Percentiles rank a stretch among this genome's conserved stretches.
These are phyloP conservation scores for Suillus placidus DNA, from an alignment of 768 basidiomycete species.

Conservation along the genomic window DNA sequence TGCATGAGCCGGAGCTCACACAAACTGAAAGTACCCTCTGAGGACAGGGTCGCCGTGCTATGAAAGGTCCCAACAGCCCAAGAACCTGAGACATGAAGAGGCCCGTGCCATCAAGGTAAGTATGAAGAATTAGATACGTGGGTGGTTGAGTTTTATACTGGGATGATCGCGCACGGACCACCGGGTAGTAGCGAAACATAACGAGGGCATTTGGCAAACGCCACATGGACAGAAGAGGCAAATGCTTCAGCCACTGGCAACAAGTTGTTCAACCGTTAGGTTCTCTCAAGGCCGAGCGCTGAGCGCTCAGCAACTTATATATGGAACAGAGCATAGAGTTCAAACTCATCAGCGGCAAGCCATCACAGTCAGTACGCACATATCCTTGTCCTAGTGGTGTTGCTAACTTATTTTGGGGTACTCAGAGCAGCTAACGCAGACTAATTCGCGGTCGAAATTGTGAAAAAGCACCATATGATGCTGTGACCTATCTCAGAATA, in stretches of 20 bases:
- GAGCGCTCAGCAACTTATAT: neutral
- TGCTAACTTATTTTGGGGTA: neutral
- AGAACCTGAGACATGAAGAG: constrained; percentile 53
- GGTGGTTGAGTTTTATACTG: constrained; percentile 27
- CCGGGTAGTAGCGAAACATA: neutral
- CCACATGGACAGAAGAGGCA: neutral
- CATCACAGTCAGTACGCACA: neutral
- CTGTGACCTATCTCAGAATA: neutral
- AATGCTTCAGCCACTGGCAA: neutral
- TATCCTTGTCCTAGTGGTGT: neutral
- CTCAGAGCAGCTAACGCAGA: neutral
- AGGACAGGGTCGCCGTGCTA: constrained; percentile 61
- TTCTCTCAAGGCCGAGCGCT: neutral
- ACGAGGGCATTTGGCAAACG: neutral
- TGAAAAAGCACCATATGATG: neutral
- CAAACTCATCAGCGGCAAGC: neutral
- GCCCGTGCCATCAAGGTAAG: constrained; percentile 59
- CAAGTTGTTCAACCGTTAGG: neutral
- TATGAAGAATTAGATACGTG: constrained; percentile 37
- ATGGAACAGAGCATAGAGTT: neutral
- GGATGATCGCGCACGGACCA: constrained; percentile 17
- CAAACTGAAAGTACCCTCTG: constrained; percentile 34
- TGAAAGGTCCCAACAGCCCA: constrained; percentile 56
- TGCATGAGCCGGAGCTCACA: constrained; percentile 47
- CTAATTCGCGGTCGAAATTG: neutral